Evolutionary conservation across 75 land plant species (phyloP).

Genomic region (Picea sitchensis): DNA sequence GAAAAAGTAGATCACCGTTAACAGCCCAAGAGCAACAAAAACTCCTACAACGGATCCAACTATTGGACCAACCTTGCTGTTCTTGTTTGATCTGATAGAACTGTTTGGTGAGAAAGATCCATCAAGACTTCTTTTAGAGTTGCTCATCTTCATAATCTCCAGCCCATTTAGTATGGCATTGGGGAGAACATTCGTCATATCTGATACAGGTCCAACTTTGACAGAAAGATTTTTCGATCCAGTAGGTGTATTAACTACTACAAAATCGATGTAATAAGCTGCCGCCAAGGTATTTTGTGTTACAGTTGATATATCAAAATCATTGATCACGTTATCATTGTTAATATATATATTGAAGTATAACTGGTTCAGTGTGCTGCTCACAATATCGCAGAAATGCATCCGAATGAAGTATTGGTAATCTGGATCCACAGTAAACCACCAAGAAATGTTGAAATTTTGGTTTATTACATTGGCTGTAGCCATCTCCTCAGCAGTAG

Average conservation of each 20-base stretch:
- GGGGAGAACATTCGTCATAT: conserved; percentile 25
- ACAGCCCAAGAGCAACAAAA: conserved; percentile 18
- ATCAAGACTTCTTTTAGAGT: conserved; percentile 17
- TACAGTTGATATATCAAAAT: conserved; percentile 49
- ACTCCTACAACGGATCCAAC: conserved; percentile 43
- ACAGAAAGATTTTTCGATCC: conserved; percentile 6
- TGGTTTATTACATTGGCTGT: conserved; percentile 47
- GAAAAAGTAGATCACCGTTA: conserved; percentile 24
- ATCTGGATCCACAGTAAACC: conserved; percentile 43
- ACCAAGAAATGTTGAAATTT: conserved; percentile 83
- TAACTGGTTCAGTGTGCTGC: conserved; percentile 38
- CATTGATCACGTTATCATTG: conserved; percentile 31
- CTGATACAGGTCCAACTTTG: conserved; percentile 41
- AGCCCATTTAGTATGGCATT: conserved; percentile 81
- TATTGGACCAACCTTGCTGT: conserved; percentile 28
- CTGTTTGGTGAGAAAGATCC: conserved; percentile 16
- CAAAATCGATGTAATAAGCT: conserved; percentile 48
- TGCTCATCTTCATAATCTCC: conserved; percentile 86
- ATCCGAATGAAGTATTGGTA: conserved; percentile 68
- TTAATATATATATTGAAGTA: conserved; percentile 80
- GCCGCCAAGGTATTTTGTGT: conserved; percentile 23
- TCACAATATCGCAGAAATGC: conserved; percentile 84
- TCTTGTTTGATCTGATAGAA: conserved; percentile 9
- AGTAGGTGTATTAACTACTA: conserved; percentile 16
- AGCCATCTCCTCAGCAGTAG: conserved; percentile 59